Conservation (phyloP, 1,284 basidiomycete genomes). For the Trichosporon sp. region DNA sequence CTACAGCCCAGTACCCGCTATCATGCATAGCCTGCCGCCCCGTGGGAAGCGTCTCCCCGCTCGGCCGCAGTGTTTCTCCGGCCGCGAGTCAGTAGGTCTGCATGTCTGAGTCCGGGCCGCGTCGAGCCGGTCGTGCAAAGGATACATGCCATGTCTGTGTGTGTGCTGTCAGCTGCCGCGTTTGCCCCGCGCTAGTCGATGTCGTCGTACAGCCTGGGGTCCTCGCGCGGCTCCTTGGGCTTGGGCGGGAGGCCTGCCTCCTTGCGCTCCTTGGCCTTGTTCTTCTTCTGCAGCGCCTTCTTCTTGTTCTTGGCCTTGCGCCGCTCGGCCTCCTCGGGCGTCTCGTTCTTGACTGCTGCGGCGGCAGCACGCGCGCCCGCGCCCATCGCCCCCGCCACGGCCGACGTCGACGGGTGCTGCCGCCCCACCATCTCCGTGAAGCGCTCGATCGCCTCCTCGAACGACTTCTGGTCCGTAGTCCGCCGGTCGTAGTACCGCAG, state of each 20-base stretch:
- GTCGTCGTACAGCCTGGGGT: not conserved
- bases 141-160: not conserved
- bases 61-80: too few species aligned
- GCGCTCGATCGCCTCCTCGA: not conserved
- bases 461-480: not conserved
- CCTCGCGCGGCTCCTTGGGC: not conserved
- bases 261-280: not conserved
- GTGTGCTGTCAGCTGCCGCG: not conserved
- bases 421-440: not conserved
- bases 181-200: not conserved
- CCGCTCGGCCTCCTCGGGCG: not conserved
- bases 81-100: not conserved
- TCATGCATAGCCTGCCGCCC: not conserved
- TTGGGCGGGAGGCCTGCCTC: not conserved
- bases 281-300: conserved; percentile 5
- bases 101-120: not conserved
- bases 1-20: not conserved
- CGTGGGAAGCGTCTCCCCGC: not conserved
- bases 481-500: conserved; percentile 1
- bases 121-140: too few species aligned
- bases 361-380: not conserved
- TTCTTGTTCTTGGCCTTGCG: conserved; percentile 3
- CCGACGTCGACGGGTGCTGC: not conserved
- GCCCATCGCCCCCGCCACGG: not conserved
- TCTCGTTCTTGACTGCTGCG: not conserved